Evolutionary conservation across 495 filamentous ascomycete genomes (phyloP).

Genomic region (Rusavskia elegans): DNA sequence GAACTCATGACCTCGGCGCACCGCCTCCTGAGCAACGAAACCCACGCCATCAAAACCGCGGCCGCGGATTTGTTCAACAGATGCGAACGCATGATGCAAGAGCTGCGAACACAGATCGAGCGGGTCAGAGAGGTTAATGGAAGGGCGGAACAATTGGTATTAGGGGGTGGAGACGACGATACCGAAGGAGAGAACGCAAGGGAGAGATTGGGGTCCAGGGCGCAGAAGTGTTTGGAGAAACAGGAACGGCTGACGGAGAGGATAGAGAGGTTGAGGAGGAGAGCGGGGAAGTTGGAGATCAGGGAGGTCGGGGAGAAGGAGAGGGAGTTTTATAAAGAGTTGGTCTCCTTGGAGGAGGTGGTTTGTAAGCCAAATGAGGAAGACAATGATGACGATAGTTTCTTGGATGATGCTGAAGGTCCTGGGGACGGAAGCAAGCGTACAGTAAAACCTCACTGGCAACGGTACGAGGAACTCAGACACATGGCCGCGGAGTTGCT

Average conservation of each 20-base stretch:
- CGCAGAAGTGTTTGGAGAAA: background rate
- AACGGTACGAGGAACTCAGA: constrained; percentile 32
- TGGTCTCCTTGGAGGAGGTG: constrained; percentile 30
- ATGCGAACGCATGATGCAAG: constrained; percentile 53
- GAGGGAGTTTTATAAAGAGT: constrained; percentile 48
- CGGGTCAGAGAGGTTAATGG: constrained; percentile 27
- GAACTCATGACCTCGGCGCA: constrained; percentile 64
- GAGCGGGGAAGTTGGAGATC: constrained; percentile 37
- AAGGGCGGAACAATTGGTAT: too few species aligned
- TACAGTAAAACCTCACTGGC: constrained; percentile 17
- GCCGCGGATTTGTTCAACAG: constrained; percentile 71
- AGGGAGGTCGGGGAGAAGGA: constrained; percentile 62
- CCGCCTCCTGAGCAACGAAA: constrained; percentile 56
- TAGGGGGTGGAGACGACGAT: background rate
- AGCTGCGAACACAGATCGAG: constrained; percentile 55
- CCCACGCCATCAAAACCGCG: constrained; percentile 50
- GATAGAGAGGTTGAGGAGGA: constrained; percentile 50
- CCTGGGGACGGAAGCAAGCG: constrained; percentile 9
- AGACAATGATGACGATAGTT: constrained; percentile 10
- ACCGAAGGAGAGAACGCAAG: background rate
- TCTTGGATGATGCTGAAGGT: constrained; percentile 10
- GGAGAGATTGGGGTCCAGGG: background rate
- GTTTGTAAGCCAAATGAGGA: constrained; percentile 16
- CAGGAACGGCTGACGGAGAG: constrained; percentile 37
- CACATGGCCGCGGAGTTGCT: constrained; percentile 9